Conservation (phyloP, 805 yeast species). For the Ogataea populi-albae region DNA sequence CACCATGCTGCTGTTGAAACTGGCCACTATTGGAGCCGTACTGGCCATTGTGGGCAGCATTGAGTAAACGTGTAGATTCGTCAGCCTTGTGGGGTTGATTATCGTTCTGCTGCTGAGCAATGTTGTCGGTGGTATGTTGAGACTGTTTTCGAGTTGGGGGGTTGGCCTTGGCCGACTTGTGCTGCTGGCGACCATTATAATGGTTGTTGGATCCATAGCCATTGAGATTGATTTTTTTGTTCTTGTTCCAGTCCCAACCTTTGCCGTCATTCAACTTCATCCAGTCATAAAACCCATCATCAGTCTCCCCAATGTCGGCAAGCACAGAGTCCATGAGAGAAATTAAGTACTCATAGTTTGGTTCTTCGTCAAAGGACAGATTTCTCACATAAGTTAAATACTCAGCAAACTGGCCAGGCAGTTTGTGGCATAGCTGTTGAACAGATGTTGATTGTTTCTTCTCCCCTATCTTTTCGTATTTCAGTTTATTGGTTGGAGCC, state of each 20-base stretch:
- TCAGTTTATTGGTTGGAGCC: constrained; percentile 80
- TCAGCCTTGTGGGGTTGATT: constrained; percentile 14
- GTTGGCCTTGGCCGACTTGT: constrained; percentile 15
- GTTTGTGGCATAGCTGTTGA: constrained; percentile 55
- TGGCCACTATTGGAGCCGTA: constrained; percentile 10
- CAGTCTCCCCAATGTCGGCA: constrained; percentile 52
- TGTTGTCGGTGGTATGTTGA: constrained; percentile 20
- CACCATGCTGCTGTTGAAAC: constrained; percentile 6
- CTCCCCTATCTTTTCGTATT: constrained; percentile 81
- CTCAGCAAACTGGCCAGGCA: constrained; percentile 73
- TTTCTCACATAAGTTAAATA: constrained; percentile 67
- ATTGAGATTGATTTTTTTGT: constrained; percentile 75
- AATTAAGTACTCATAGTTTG: constrained; percentile 68
- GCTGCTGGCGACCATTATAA: constrained; percentile 23
- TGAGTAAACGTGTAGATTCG: constrained; percentile 19
- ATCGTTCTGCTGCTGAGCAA: constrained; percentile 16
- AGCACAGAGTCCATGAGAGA: constrained; percentile 59
- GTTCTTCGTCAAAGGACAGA: constrained; percentile 74
- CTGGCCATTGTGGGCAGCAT: constrained; percentile 10
- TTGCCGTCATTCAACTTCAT: constrained; percentile 73
- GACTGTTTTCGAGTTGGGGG: constrained; percentile 23
- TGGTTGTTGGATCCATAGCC: constrained; percentile 59
- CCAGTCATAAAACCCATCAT: constrained; percentile 79
- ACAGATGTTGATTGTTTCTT: constrained; percentile 71
- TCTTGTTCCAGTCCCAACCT: constrained; percentile 77